phyloP scores from a whole-genome alignment of 495 filamentous ascomycete species.

The Xylaria curta region DNA sequence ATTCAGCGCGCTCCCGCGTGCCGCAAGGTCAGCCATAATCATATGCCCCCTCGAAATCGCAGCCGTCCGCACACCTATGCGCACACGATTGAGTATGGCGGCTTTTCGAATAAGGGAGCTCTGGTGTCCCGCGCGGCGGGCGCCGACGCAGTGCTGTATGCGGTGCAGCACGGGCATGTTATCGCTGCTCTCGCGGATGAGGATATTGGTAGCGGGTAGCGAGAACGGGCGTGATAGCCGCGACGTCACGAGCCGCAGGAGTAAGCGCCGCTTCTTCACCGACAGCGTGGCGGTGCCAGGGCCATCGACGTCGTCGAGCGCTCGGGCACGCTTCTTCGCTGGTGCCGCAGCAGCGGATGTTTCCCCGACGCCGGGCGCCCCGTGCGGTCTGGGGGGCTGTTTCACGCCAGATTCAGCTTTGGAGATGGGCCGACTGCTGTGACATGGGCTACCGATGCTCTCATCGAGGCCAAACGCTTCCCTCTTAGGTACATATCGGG shows the following conservation, averaged over 20 bases:
- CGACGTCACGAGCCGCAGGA: conserved; percentile 69
- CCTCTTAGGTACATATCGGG: not conserved
- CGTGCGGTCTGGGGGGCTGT: not conserved
- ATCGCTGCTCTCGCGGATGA: conserved; percentile 62
- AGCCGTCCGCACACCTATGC: conserved; percentile 45
- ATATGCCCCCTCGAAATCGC: conserved; percentile 36
- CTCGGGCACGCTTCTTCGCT: conserved; percentile 66
- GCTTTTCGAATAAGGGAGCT: conserved; percentile 55
- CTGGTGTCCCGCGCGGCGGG: conserved; percentile 27
- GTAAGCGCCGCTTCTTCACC: conserved; percentile 72
- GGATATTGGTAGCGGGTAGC: conserved; percentile 69
- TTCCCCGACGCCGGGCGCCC: not conserved
- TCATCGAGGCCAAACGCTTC: not conserved
- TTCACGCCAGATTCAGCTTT: not conserved
- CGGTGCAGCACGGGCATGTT: conserved; percentile 52
- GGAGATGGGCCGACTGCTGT: not conserved
- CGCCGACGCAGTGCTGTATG: conserved; percentile 52
- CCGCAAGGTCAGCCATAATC: conserved; percentile 35
- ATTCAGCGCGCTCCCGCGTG: conserved; percentile 33
- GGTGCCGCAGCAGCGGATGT: not conserved
- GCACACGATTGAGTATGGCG: conserved; percentile 61
- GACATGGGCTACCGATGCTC: not conserved
- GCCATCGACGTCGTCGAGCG: conserved; percentile 68
- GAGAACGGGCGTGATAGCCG: conserved; percentile 72
- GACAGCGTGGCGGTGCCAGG: conserved; percentile 53